Evolutionary conservation across 192 early-diverging fungal species (phyloP).

Genomic region (Entrophospora sp.): DNA sequence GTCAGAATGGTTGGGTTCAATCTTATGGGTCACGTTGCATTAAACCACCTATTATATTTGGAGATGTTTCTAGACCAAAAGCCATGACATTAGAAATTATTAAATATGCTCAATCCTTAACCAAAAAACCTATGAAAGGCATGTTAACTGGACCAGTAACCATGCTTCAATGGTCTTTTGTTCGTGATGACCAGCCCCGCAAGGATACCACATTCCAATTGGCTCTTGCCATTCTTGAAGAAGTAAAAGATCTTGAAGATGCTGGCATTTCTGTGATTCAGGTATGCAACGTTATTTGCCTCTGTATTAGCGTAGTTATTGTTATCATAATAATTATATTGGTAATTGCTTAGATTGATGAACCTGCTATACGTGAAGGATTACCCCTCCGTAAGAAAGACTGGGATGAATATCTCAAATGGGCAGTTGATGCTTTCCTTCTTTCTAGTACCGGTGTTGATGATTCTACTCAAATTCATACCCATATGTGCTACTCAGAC

Average conservation of each 20-base stretch:
- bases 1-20: slow-evolving; percentile 95
- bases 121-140: slow-evolving; percentile 91
- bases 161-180: slow-evolving; percentile 98
- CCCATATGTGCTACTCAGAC: slow-evolving; percentile 99
- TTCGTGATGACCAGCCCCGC: slow-evolving; percentile 92
- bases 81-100: slow-evolving; percentile 90
- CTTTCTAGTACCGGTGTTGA: slow-evolving; percentile 79
- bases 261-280: slow-evolving; percentile 93
- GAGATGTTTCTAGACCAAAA: slow-evolving; percentile 83
- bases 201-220: slow-evolving; percentile 77
- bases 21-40: slow-evolving; percentile 94
- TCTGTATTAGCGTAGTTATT: background rate
- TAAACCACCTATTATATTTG: slow-evolving; percentile 96
- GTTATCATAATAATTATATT: background rate
- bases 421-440: slow-evolving; percentile 92
- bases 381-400: slow-evolving; percentile 82
- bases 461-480: slow-evolving; percentile 91
- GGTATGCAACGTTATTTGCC: background rate
- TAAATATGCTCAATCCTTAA: slow-evolving; percentile 81
- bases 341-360: slow-evolving; percentile 57
- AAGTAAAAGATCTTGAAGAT: slow-evolving; percentile 87
- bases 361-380: slow-evolving; percentile 98
- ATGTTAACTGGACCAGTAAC: slow-evolving; percentile 99
- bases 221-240: slow-evolving; percentile 91
- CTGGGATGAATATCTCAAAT: slow-evolving; percentile 85